Conservation (phyloP, 441 rosid species). For the Arabidopsis lyrata region DNA sequence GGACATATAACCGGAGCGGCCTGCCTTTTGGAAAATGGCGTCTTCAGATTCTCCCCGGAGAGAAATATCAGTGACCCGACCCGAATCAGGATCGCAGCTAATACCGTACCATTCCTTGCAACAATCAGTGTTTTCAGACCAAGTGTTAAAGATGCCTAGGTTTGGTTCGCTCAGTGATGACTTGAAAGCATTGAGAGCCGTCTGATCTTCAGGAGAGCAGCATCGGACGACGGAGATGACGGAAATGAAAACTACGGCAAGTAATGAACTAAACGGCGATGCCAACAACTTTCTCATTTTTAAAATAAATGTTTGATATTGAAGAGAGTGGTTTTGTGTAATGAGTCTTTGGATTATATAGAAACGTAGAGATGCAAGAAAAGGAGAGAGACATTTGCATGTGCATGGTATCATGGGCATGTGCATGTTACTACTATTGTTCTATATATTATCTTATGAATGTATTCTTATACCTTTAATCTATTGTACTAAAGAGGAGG, state of each 20-base stretch:
- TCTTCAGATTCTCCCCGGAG: slow-evolving; percentile 97
- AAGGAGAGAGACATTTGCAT: slow-evolving; percentile 41
- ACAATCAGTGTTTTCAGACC: slow-evolving; percentile 70
- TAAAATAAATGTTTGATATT: slow-evolving; percentile 5
- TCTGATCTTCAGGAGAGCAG: slow-evolving; percentile 65
- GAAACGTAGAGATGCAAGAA: slow-evolving; percentile 21
- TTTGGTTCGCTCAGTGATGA: slow-evolving; percentile 70
- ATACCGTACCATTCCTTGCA: slow-evolving; percentile 81
- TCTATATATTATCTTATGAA: slow-evolving; percentile 17
- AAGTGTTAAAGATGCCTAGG: slow-evolving; percentile 74
- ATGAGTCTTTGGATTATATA: slow-evolving; percentile 39
- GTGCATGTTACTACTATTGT: slow-evolving; percentile 35
- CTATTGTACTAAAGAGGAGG: slow-evolving; percentile 11
- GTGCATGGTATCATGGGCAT: slow-evolving; percentile 47
- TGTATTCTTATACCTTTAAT: slow-evolving; percentile 17
- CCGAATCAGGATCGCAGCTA: slow-evolving; percentile 76
- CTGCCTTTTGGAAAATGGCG: slow-evolving; percentile 69
- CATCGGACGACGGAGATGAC: slow-evolving; percentile 45
- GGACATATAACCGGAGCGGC: slow-evolving; percentile 78
- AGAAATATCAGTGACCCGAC: slow-evolving; percentile 74
- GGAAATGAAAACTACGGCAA: slow-evolving; percentile 39
- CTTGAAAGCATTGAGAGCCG: slow-evolving; percentile 66
- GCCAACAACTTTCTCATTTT: slow-evolving; percentile 45
- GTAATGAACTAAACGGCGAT: slow-evolving; percentile 33
- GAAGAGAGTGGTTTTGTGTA: slow-evolving; percentile 33